Conservation (phyloP, 139 green algal species). For the Tetradesmus lagerheimii region DNA sequence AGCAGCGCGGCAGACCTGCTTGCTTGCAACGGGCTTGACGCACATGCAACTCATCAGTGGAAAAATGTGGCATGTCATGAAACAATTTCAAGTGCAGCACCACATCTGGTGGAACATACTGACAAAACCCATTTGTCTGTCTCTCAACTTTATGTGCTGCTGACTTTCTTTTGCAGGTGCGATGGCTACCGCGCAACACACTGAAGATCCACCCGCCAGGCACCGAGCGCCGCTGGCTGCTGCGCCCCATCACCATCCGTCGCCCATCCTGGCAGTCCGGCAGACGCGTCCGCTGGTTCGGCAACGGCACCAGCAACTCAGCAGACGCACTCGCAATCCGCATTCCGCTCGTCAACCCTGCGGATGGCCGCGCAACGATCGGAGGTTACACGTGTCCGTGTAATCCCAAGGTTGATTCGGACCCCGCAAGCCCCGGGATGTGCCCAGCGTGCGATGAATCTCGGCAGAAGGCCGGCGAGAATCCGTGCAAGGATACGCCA, state of each 20-base stretch:
- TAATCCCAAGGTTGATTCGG: neutral
- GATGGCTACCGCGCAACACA: conserved; percentile 3
- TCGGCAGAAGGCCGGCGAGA: neutral
- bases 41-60: too few species aligned
- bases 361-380: neutral
- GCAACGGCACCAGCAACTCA: neutral
- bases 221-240: neutral
- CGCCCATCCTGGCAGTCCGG: neutral
- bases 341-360: neutral
- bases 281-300: neutral
- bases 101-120: too few species aligned
- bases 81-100: too few species aligned
- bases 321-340: neutral
- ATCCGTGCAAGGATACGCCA: neutral
- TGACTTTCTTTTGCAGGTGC: neutral
- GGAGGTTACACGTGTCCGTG: conserved; percentile 24
- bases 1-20: too few species aligned
- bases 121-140: too few species aligned
- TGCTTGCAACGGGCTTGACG: too few species aligned
- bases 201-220: neutral
- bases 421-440: neutral
- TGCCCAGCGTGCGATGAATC: neutral
- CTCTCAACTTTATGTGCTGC: neutral
- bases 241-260: conserved; percentile 12
- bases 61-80: too few species aligned